A percentile compares a stretch with the other conserved stretches of the same genome.
phyloP scores from a whole-genome alignment of 305 asterid genomes.

The Plantago coronopus region DNA sequence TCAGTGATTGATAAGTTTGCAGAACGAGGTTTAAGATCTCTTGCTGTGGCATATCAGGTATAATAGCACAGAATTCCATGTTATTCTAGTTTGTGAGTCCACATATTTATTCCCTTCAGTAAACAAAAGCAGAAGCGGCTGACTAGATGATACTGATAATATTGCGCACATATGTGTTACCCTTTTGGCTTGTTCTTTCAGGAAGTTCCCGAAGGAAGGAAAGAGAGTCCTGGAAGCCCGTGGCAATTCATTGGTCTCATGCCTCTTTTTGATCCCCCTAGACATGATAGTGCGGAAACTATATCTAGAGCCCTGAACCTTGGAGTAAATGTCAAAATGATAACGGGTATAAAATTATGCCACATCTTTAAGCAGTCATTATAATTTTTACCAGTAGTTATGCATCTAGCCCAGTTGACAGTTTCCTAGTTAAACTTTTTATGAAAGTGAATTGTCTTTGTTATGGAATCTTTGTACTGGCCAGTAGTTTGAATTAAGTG shows the following conservation, averaged over 20 bases:
- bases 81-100: neutral
- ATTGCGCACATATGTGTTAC: neutral
- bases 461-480: too few relatives aligned
- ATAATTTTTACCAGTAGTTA: neutral
- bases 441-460: too few relatives aligned
- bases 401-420: too few relatives aligned
- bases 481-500: too few relatives aligned
- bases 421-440: too few relatives aligned
- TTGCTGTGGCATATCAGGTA: constrained; percentile 80
- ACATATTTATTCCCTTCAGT: neutral
- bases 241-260: constrained; percentile 73
- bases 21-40: constrained; percentile 67
- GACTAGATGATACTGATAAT: constrained; percentile 8
- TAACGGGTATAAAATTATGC: constrained; percentile 43
- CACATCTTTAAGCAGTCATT: constrained; percentile 9
- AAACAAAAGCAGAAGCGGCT: neutral
- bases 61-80: constrained; percentile 3
- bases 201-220: constrained; percentile 71
- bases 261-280: constrained; percentile 77
- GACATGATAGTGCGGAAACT: constrained; percentile 79
- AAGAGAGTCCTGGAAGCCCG: constrained; percentile 71
- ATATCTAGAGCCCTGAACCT: constrained; percentile 69
- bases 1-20: constrained; percentile 75
- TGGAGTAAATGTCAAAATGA: constrained; percentile 80
- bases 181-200: constrained; percentile 30